These are phyloP conservation scores for Diplocarpon rosae DNA, from an alignment of 2,329 filamentous ascomycete genomes.

Conservation along the genomic window DNA sequence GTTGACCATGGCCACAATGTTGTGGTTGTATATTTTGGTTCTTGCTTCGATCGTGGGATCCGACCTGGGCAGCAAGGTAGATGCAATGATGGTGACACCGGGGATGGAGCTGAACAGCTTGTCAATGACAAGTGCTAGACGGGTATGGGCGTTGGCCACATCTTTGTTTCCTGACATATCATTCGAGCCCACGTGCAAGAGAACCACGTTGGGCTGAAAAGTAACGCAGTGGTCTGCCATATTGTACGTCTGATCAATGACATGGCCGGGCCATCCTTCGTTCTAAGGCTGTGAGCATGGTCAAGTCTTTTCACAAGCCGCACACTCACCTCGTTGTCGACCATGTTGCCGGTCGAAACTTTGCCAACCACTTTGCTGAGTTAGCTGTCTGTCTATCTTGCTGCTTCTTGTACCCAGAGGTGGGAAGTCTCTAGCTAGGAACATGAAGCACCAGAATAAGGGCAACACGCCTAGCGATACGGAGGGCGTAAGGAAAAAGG, in stretches of 20 bases:
- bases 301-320: too few species aligned
- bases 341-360: conserved; percentile 5
- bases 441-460: too few species aligned
- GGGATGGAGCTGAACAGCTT: conserved; percentile 2
- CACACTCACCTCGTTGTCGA: conserved; percentile 2
- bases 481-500: too few species aligned
- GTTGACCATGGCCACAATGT: conserved; percentile 2
- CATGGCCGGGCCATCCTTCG: conserved; percentile 7
- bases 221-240: conserved; percentile 2
- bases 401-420: too few species aligned
- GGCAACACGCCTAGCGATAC: too few species aligned
- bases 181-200: conserved; percentile 7
- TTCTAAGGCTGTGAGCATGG: too few species aligned
- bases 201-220: conserved; percentile 6
- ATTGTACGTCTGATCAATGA: conserved; percentile 1
- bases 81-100: conserved; percentile 1
- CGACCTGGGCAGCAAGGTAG: conserved; percentile 2
- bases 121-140: background rate
- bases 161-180: conserved; percentile 4
- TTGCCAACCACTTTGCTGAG: conserved; percentile 9
- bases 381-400: background rate
- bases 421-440: too few species aligned
- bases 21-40: background rate
- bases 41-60: background rate
- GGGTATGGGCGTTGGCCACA: background rate